Percentiles rank a stretch among this genome's conserved stretches.
phyloP scores from a whole-genome alignment of 2,329 filamentous ascomycete genomes.

The Nigrospora sphaerica region DNA sequence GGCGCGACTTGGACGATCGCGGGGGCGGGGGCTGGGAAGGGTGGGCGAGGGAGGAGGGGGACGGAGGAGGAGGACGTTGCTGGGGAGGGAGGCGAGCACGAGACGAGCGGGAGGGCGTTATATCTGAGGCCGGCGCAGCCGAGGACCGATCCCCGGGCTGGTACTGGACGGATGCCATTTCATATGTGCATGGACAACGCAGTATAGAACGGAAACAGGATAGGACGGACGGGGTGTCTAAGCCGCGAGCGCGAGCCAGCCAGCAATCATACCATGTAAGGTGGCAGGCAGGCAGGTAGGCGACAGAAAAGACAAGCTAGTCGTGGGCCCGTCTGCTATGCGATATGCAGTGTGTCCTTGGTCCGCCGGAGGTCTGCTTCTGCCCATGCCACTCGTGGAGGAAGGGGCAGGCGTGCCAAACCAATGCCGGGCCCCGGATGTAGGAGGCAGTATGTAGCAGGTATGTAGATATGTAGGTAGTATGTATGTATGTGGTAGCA shows the following conservation, averaged over 20 bases:
- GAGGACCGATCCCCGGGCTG: slow-evolving; percentile 2
- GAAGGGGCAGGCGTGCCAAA: background rate
- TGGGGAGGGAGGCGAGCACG: background rate
- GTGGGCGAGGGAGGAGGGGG: slow-evolving; percentile 11
- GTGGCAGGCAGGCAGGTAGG: background rate
- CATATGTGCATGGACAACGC: slow-evolving; percentile 9
- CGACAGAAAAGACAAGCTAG: background rate
- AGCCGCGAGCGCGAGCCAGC: no score
- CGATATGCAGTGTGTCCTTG: slow-evolving; percentile 2
- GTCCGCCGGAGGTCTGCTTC: background rate
- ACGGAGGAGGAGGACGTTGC: slow-evolving; percentile 9
- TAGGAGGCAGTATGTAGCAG: background rate
- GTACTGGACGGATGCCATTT: slow-evolving; percentile 6
- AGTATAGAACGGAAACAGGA: background rate
- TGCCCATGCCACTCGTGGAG: slow-evolving; percentile 4
- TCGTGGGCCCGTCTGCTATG: slow-evolving; percentile 3
- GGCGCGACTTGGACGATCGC: slow-evolving; percentile 16
- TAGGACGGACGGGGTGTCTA: no score
- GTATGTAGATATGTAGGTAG: no score
- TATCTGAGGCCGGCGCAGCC: no score
- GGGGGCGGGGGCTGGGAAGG: slow-evolving; percentile 3
- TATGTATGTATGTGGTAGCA: no score
- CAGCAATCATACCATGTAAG: no score
- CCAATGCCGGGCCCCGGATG: background rate
- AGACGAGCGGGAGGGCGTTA: no score